Evolutionary conservation across 352 stramenopile species (phyloP).

Genomic region (Globisporangium heterothallicum): DNA sequence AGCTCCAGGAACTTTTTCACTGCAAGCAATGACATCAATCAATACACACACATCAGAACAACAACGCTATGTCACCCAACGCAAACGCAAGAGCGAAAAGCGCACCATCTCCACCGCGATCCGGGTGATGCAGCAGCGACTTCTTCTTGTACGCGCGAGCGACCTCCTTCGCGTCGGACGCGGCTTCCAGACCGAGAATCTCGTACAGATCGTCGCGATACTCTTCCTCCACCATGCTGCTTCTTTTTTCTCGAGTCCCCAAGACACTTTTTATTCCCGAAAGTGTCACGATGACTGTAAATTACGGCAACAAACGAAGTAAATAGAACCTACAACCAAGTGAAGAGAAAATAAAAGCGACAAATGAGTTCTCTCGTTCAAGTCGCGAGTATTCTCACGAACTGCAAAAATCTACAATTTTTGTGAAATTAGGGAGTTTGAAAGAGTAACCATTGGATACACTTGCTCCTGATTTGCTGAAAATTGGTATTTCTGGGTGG

Average conservation of each 20-base stretch:
- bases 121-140: constrained; percentile 70
- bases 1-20: constrained; percentile 82
- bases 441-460: no score
- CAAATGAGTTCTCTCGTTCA: no score
- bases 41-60: constrained; percentile 1
- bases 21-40: constrained; percentile 15
- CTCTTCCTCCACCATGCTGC: constrained; percentile 24
- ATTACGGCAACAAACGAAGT: no score
- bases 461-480: no score
- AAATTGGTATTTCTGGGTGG: no score
- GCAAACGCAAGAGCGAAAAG: not conserved
- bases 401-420: no score
- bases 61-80: not conserved
- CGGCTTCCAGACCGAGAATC: constrained; percentile 66
- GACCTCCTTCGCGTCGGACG: constrained; percentile 58
- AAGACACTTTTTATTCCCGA: no score
- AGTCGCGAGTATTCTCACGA: no score
- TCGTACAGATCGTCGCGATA: constrained; percentile 63
- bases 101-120: constrained; percentile 74
- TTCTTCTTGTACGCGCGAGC: constrained; percentile 83
- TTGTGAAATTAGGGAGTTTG: no score
- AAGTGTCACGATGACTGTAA: no score
- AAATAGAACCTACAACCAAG: no score
- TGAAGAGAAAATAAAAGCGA: no score
- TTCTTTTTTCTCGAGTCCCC: not conserved